A percentile compares a stretch with the other conserved stretches of the same genome.
Conservation (phyloP, 2,329 filamentous ascomycete genomes). For the Ophiostoma novo-ulmi region DNA sequence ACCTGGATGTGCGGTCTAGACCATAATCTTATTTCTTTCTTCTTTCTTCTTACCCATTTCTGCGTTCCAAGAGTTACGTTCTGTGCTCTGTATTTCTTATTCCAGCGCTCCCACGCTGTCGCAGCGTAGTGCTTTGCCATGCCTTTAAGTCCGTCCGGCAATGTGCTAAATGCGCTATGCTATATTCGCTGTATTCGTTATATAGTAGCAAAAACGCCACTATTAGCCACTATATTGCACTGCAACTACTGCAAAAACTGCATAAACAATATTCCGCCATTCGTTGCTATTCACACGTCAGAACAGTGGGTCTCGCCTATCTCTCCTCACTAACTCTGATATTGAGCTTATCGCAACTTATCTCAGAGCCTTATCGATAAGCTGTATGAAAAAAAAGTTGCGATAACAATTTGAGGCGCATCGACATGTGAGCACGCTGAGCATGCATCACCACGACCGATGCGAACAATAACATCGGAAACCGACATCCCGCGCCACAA, state of each 20-base stretch:
- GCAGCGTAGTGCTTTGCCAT: not conserved
- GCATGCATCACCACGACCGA: not conserved
- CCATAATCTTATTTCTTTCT: not conserved
- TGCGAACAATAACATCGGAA: not conserved
- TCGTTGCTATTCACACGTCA: not conserved
- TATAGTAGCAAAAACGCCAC: too few species aligned
- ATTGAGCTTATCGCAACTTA: not conserved
- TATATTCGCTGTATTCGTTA: too few species aligned
- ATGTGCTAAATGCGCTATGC: not conserved
- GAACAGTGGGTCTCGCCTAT: not conserved
- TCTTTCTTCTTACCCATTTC: not conserved
- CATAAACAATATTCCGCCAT: not conserved
- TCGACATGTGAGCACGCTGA: not conserved
- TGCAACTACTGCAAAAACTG: not conserved
- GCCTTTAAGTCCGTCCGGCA: constrained; percentile 3
- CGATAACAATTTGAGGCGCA: not conserved
- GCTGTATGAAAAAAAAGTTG: constrained; percentile 10
- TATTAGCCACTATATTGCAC: not conserved
- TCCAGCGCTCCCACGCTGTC: not conserved
- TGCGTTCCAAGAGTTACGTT: too few species aligned
- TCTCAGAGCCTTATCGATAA: not conserved
- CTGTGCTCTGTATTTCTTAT: not conserved
- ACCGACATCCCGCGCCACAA: not conserved
- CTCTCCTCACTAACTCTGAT: not conserved
- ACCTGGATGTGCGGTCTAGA: not conserved